Evolutionary conservation across 305 asterid species (phyloP).

Genomic region (Withania somnifera): DNA sequence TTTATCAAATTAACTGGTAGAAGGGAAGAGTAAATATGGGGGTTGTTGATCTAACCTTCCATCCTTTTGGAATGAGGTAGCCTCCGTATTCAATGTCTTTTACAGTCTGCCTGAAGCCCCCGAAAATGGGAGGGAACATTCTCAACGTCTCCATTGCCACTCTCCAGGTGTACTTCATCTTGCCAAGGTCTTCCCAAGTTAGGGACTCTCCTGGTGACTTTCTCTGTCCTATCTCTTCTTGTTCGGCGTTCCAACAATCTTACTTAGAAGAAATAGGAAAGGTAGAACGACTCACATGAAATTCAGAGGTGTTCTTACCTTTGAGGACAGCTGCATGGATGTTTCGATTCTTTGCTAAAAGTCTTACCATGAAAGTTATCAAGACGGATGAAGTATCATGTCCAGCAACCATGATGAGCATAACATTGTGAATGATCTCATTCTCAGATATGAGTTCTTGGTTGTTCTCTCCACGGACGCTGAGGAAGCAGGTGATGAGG

Average conservation of each 20-base stretch:
- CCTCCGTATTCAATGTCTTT: constrained; percentile 52
- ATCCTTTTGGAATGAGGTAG: constrained; percentile 63
- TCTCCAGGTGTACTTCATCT: constrained; percentile 72
- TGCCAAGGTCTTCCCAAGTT: constrained; percentile 67
- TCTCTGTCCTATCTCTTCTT: constrained; percentile 44
- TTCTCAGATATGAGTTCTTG: constrained; percentile 38
- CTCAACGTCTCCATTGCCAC: constrained; percentile 63
- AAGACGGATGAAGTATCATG: constrained; percentile 58
- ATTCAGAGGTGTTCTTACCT: constrained; percentile 23
- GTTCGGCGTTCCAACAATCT: constrained; percentile 28
- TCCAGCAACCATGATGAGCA: constrained; percentile 64
- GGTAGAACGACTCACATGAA: background rate
- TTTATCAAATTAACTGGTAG: background rate
- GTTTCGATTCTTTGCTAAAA: constrained; percentile 34
- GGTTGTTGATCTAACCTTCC: constrained; percentile 46
- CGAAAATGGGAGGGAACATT: constrained; percentile 47
- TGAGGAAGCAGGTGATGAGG: constrained; percentile 59
- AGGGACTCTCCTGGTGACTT: constrained; percentile 24
- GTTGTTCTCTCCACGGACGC: constrained; percentile 28
- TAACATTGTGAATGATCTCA: constrained; percentile 53
- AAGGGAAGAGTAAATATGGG: background rate
- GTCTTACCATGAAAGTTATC: constrained; percentile 43
- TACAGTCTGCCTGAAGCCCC: constrained; percentile 46
- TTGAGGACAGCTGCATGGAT: constrained; percentile 37
- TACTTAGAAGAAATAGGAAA: background rate